A percentile compares a stretch with the other conserved stretches of the same genome.
Evolutionary conservation across 1,284 basidiomycete genomes (phyloP).

Genomic region (Phellinidium pouzarii): DNA sequence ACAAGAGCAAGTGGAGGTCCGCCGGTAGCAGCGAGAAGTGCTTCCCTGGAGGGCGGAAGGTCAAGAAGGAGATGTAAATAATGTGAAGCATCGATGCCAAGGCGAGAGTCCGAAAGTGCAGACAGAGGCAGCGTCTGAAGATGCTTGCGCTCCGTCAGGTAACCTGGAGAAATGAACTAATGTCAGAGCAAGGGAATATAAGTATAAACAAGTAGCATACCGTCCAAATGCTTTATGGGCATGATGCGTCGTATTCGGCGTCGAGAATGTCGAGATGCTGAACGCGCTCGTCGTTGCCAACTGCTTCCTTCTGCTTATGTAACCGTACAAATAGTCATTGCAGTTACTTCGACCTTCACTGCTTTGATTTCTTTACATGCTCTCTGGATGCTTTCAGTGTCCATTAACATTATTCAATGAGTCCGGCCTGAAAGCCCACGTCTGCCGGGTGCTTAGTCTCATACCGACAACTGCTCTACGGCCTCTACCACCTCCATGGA

Average conservation of each 20-base stretch:
- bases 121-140: constrained; percentile 77
- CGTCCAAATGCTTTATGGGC: constrained; percentile 29
- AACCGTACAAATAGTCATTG: neutral
- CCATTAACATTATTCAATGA: no score
- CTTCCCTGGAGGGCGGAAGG: constrained; percentile 73
- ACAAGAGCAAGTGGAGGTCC: constrained; percentile 85
- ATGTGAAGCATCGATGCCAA: constrained; percentile 94
- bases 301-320: constrained; percentile 4
- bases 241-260: constrained; percentile 17
- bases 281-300: constrained; percentile 5
- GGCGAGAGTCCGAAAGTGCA: constrained; percentile 84
- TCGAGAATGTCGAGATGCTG: neutral
- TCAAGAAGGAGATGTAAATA: constrained; percentile 83
- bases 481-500: no score
- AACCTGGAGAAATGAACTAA: constrained; percentile 42
- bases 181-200: neutral
- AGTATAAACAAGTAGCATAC: constrained; percentile 18
- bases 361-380: neutral
- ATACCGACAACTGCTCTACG: no score
- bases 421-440: no score
- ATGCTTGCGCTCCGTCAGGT: constrained; percentile 83
- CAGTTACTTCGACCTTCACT: neutral
- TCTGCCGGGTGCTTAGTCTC: no score
- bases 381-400: no score
- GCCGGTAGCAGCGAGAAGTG: constrained; percentile 89